Percentiles rank a stretch among this genome's conserved stretches.
phyloP scores from a whole-genome alignment of 139 green algal genomes.

The Dunaliella primolecta region DNA sequence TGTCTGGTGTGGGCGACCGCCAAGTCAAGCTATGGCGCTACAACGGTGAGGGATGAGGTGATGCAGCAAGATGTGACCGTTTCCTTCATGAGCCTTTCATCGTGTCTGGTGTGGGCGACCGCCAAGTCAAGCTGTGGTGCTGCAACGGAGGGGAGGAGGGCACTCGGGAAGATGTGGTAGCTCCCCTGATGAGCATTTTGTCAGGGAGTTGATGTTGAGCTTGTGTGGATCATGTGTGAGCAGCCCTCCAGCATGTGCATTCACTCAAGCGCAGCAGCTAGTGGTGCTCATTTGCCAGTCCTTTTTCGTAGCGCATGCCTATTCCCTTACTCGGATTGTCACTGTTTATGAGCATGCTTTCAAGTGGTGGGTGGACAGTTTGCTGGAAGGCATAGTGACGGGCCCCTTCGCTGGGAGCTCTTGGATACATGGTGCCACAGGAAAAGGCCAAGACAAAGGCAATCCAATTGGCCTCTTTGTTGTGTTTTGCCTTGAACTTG shows the following conservation, averaged over 20 bases:
- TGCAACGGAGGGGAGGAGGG: conserved; percentile 81
- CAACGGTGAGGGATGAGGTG: conserved; percentile 68
- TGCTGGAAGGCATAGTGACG: no score
- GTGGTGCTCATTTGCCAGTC: no score
- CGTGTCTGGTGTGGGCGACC: conserved; percentile 98
- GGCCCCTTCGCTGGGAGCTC: no score
- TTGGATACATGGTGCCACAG: no score
- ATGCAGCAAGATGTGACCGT: not conserved
- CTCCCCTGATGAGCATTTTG: conserved; percentile 88
- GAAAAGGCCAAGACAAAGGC: no score
- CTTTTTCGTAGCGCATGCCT: no score
- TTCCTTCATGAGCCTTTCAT: conserved; percentile 93
- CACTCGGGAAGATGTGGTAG: not conserved
- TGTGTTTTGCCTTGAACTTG: no score
- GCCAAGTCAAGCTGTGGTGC: conserved; percentile 98
- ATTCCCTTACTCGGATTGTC: no score
- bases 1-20: conserved; percentile 98
- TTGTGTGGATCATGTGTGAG: not conserved
- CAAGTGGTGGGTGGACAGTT: no score
- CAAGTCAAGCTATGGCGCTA: conserved; percentile 99
- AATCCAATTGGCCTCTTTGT: no score
- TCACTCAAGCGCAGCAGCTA: no score
- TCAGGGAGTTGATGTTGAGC: conserved; percentile 32
- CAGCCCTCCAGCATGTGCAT: not conserved
- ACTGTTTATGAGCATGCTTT: no score